Evolutionary conservation across 2,329 filamentous ascomycete species (phyloP), one percentile per base, ranked within the genome.

Genomic region (Cordyceps cateniannulata): DNA sequence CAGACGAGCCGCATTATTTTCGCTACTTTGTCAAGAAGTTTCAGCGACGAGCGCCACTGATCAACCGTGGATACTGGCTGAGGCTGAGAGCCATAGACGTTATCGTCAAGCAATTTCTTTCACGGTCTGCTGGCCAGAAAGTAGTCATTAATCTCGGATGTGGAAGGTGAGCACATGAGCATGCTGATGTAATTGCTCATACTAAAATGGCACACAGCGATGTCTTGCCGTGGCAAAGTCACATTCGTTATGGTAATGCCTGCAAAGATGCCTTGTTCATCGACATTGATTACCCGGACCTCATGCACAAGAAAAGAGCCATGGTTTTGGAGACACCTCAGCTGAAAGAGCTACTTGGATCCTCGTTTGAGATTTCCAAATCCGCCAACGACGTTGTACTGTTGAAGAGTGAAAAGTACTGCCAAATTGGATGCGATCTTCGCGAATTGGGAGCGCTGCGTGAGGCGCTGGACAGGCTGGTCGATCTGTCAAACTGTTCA

Each of bases 61-160:
- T 96, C 69, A 96, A 96, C 72, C 84, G 93, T 50, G 91, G 91
- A 53, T 96, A 96, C 69, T 91, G 91, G 84, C 77, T 97, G 42
- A 85, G 92, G 32, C 88, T 96, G 78, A 87, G 89, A 70, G 88
- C 90, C 18, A 86, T 97, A 62, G 90, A 96, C 69, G 80, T 87
- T 63, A 81, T 86, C 5, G 86, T 96, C 20, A 81, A 82, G 22
- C 78, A 82, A n/a, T 96, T 96, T 66, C 78, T 96, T n/a, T 74
- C 80, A 62, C 76, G 69, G 16, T 73, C 79, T 8, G 74, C 77
- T 20, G 77, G 78, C 35, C 86, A 82, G 64, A 96, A 91, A 71
- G 80, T 93, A 5, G 80, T 96, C 12, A 79, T 96, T 51, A 96
- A 96, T 69, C 76, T 96, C 40, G 92, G 93, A 25, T 96, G 91